Percentiles rank a stretch among this genome's conserved stretches.
Evolutionary conservation across 768 basidiomycete genomes (phyloP).

Genomic region (Pholiota molesta): DNA sequence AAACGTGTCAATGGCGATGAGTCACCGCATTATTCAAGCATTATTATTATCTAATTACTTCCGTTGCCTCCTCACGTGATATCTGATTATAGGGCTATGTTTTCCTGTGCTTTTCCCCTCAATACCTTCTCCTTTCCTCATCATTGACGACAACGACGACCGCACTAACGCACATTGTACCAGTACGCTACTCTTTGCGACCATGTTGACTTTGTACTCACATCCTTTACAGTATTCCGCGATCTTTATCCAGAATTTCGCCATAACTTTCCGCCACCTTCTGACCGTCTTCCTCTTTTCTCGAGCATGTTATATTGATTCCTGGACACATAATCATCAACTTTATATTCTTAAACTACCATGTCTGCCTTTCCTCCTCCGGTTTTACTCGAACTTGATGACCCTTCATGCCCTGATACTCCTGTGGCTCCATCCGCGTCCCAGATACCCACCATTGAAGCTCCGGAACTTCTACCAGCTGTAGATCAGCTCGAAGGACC

Average conservation of each 20-base stretch:
- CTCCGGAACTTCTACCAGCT: slow-evolving; percentile 24
- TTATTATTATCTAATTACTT: no score
- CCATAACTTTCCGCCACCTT: slow-evolving; percentile 11
- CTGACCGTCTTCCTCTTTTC: slow-evolving; percentile 11
- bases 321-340: slow-evolving; percentile 12
- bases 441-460: slow-evolving; percentile 28
- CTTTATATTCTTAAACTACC: slow-evolving; percentile 18
- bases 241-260: slow-evolving; percentile 12
- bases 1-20: background rate
- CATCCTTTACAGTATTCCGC: slow-evolving; percentile 13
- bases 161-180: slow-evolving; percentile 24
- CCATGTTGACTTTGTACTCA: background rate
- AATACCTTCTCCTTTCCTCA: slow-evolving; percentile 13
- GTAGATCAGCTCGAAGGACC: slow-evolving; percentile 24
- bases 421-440: slow-evolving; percentile 24
- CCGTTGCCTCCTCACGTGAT: slow-evolving; percentile 8
- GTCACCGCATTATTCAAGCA: background rate
- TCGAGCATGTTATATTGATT: slow-evolving; percentile 35
- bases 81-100: slow-evolving; percentile 14
- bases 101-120: slow-evolving; percentile 17
- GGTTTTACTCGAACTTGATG: slow-evolving; percentile 26
- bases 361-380: slow-evolving; percentile 25
- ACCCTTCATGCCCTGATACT: slow-evolving; percentile 32
- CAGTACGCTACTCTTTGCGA: slow-evolving; percentile 3
- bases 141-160: slow-evolving; percentile 29